These are phyloP conservation scores for Galeopsis tetrahit DNA, from an alignment of 257 asterid genomes.

Conservation along the genomic window DNA sequence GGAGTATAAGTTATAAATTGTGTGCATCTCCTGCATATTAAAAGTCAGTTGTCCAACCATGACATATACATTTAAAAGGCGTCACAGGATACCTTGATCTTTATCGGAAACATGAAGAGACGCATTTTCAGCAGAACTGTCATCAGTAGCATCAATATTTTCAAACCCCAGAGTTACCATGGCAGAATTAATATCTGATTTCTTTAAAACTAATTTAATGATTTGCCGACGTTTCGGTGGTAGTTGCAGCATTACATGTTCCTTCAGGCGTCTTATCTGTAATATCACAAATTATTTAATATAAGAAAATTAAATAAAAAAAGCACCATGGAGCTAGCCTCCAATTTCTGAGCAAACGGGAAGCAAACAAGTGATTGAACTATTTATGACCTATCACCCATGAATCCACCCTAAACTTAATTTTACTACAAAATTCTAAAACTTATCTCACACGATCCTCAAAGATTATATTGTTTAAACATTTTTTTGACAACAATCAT, in stretches of 20 bases:
- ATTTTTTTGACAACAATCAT: constrained; percentile 15
- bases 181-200: constrained; percentile 75
- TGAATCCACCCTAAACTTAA: background rate
- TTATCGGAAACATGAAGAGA: constrained; percentile 44
- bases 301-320: constrained; percentile 19
- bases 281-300: constrained; percentile 31
- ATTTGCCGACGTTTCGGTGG: constrained; percentile 95
- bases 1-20: background rate
- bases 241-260: constrained; percentile 80
- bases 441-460: background rate
- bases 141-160: constrained; percentile 49
- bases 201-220: constrained; percentile 65
- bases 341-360: background rate
- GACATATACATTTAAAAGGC: constrained; percentile 15
- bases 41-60: background rate
- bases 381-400: constrained; percentile 7
- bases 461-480: background rate
- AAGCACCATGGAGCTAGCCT: background rate
- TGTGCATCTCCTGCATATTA: constrained; percentile 24
- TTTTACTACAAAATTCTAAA: constrained; percentile 3
- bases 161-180: constrained; percentile 57
- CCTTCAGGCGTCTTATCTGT: constrained; percentile 95
- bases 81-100: constrained; percentile 47
- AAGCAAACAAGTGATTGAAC: constrained; percentile 3
- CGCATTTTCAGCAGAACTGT: constrained; percentile 51